These are phyloP conservation scores for Emydomyces testavorans DNA, from an alignment of 2,329 filamentous ascomycete species.

Conservation along the genomic window DNA sequence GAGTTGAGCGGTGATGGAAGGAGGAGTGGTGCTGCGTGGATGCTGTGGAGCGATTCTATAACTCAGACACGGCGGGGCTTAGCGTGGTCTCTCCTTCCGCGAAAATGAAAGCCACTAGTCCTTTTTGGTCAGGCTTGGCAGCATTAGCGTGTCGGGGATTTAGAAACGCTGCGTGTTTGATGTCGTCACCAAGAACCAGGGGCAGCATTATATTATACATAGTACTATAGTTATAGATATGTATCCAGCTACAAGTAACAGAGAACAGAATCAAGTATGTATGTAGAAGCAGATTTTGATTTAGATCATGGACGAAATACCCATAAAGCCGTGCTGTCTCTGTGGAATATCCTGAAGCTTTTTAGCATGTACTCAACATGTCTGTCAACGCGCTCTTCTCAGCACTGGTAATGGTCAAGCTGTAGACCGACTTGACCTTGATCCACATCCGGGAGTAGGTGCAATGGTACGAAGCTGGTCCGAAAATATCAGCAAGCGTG, in stretches of 20 bases:
- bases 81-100: neutral
- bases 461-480: conserved; percentile 54
- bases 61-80: neutral
- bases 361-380: conserved; percentile 55
- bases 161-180: no score
- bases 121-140: no score
- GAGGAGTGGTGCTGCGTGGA: neutral
- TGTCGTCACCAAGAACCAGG: no score
- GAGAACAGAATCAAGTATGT: no score
- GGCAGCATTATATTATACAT: neutral
- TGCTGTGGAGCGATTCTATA: neutral
- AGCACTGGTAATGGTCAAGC: conserved; percentile 54
- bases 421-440: conserved; percentile 63
- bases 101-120: no score
- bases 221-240: no score
- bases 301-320: no score
- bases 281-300: no score
- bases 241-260: no score
- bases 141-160: neutral
- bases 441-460: conserved; percentile 68
- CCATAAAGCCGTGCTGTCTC: no score
- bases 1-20: neutral
- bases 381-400: conserved; percentile 58
- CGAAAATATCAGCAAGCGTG: neutral
- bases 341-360: no score